Evolutionary conservation across 768 basidiomycete species (phyloP), one percentile per base, ranked within the genome.

Genomic region (Phanerochaete carnosa): DNA sequence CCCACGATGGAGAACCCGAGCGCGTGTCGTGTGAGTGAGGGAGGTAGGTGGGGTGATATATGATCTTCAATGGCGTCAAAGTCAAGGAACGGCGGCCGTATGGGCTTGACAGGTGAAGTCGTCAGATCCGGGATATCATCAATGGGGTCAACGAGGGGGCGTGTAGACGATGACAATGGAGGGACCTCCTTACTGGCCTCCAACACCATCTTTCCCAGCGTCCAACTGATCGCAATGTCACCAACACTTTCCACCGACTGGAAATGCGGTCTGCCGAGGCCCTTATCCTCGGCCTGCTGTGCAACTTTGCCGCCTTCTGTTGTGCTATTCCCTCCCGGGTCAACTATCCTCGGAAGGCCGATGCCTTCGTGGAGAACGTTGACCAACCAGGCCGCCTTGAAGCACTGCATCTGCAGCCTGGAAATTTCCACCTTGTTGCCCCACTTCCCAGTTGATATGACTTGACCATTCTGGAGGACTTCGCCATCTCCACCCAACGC

Each of bases 331-430:
- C 95, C 95, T 2, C 86, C 92, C 0, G 84, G 79, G 72, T 98
- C 96, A 55, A 92, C 84, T 32, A 97, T 87, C 28, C 97, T 82
- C 26, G 97, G 97, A 71, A 99, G 84, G 9, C 95, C 95, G 53
- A 99, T 88, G 30, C 97, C 97, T 70, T 97, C 94, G 66, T 98
- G 96, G 1, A 99, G 74, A 37, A 99, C 90, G 73, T 98, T 98
- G 55, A 90, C 88, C 57, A 99, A 83, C 97, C 97, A 99, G 1
- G 97, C 95, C 0, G 96, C 94, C 74, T 99, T 99, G 87, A 99
- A 99, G 72, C 97, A 99, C 71, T 98, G 97, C 91, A 96, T 92
- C 75, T 96, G 86, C 61, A 99, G 75, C 49, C 96, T 84, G 25
- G 91, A 83, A 35, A 92, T 74, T 71, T 95, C 95, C 60, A 96